phyloP scores from a whole-genome alignment of 2,329 filamentous ascomycete genomes.

The Fusarium longipes region DNA sequence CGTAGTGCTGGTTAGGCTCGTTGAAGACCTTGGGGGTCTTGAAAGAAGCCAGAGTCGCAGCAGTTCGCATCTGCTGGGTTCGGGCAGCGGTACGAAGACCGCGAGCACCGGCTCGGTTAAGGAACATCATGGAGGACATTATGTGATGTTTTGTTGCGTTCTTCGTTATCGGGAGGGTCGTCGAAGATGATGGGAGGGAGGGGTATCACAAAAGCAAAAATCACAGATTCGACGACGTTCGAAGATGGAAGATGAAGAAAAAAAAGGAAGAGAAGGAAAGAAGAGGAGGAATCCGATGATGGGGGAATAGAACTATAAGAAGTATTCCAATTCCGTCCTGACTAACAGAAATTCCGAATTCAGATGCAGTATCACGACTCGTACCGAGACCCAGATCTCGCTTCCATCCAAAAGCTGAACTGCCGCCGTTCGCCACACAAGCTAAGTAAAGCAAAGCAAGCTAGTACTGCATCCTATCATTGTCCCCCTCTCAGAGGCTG shows the following conservation, averaged over 20 bases:
- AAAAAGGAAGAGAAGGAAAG: background rate
- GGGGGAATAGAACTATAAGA: conserved; percentile 13
- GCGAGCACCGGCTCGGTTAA: conserved; percentile 50
- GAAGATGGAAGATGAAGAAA: conserved; percentile 29
- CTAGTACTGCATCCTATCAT: conserved; percentile 1
- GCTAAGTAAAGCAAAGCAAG: conserved; percentile 18
- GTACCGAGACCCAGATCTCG: background rate
- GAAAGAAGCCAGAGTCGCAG: conserved; percentile 80
- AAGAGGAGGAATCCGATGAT: conserved; percentile 6
- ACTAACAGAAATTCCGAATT: conserved; percentile 35
- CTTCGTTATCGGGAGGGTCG: conserved; percentile 30
- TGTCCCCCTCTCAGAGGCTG: background rate
- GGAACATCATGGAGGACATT: conserved; percentile 52
- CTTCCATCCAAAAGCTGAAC: background rate
- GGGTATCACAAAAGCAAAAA: conserved; percentile 41
- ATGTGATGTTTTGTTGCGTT: conserved; percentile 4
- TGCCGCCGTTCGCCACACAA: conserved; percentile 25
- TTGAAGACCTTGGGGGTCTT: conserved; percentile 88
- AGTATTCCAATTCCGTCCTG: conserved; percentile 8
- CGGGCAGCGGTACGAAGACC: conserved; percentile 48
- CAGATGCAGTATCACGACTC: conserved; percentile 27
- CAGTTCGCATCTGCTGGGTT: conserved; percentile 49
- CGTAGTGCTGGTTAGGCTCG: conserved; percentile 96
- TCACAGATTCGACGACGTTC: conserved; percentile 28
- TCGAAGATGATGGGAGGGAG: conserved; percentile 7